These are phyloP conservation scores for Penicillium antarcticum DNA, from an alignment of 495 filamentous ascomycete genomes.

Conservation along the genomic window DNA sequence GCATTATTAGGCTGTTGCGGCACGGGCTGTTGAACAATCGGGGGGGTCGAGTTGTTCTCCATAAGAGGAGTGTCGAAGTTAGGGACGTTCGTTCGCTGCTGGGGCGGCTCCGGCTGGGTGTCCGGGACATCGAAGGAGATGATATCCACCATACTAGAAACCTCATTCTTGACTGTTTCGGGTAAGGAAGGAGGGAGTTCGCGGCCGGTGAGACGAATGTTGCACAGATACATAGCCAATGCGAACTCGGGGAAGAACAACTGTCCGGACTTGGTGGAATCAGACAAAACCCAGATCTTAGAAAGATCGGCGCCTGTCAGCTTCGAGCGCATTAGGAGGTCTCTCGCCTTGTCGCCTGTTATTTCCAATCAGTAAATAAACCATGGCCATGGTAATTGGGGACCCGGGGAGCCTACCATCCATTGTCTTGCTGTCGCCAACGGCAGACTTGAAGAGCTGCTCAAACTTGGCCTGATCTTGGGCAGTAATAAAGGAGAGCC, in stretches of 20 bases:
- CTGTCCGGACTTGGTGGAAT: slow-evolving; percentile 95
- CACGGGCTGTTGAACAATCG: slow-evolving; percentile 82
- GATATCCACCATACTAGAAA: slow-evolving; percentile 99
- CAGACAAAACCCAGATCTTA: slow-evolving; percentile 92
- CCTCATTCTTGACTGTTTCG: slow-evolving; percentile 88
- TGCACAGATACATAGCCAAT: slow-evolving; percentile 98
- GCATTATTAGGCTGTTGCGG: slow-evolving; percentile 74
- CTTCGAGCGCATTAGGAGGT: slow-evolving; percentile 83
- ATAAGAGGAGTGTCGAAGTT: slow-evolving; percentile 67
- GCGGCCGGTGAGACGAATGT: slow-evolving; percentile 85
- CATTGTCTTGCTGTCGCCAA: slow-evolving; percentile 81
- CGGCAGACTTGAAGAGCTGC: slow-evolving; percentile 94
- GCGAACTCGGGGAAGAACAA: slow-evolving; percentile 98
- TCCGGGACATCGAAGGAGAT: slow-evolving; percentile 94
- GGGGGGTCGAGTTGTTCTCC: slow-evolving; percentile 62
- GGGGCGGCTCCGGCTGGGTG: slow-evolving; percentile 52
- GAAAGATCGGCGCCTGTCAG: slow-evolving; percentile 77
- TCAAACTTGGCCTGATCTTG: slow-evolving; percentile 97
- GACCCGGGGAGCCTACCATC: slow-evolving; percentile 50
- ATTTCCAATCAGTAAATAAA: slow-evolving; percentile 16
- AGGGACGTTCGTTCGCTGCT: slow-evolving; percentile 64
- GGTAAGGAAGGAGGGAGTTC: slow-evolving; percentile 70
- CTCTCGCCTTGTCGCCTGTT: slow-evolving; percentile 77
- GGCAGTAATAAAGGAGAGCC: slow-evolving; percentile 92
- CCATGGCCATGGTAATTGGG: background rate